Percentiles rank a stretch among this genome's conserved stretches.
Conservation (phyloP, 139 green algal genomes). For the Penium margaritaceum region DNA sequence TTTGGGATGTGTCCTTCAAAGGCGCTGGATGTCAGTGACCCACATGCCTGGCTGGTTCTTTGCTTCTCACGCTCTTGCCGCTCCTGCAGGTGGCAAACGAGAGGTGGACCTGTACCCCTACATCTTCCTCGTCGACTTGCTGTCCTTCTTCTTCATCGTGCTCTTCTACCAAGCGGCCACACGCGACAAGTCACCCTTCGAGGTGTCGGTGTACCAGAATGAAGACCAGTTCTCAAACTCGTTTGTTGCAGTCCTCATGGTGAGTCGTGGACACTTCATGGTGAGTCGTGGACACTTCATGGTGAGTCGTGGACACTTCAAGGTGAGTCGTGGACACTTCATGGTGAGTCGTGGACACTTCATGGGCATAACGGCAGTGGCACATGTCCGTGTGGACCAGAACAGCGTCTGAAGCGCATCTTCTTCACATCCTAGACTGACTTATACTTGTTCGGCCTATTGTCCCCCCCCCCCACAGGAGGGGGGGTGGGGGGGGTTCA, state of each 20-base stretch:
- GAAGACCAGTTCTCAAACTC: slow-evolving; percentile 46
- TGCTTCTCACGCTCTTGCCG: background rate
- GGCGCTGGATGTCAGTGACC: too few relatives aligned
- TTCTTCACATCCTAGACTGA: too few relatives aligned
- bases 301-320: too few relatives aligned
- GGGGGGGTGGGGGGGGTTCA: too few relatives aligned
- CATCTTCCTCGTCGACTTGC: slow-evolving; percentile 60
- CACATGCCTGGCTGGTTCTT: background rate
- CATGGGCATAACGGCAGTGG: too few relatives aligned
- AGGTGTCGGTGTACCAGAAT: slow-evolving; percentile 18
- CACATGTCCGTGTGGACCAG: too few relatives aligned
- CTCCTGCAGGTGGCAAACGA: slow-evolving; percentile 22
- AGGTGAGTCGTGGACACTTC: too few relatives aligned
- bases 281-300: too few relatives aligned
- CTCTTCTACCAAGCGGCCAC: slow-evolving; percentile 65
- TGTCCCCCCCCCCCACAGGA: too few relatives aligned
- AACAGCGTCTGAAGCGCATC: background rate
- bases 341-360: too few relatives aligned
- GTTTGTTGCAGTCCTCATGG: slow-evolving; percentile 74
- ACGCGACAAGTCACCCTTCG: slow-evolving; percentile 23
- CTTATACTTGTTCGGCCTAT: too few relatives aligned
- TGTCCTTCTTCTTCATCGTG: slow-evolving; percentile 65
- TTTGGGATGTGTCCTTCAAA: too few relatives aligned
- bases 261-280: slow-evolving; percentile 32
- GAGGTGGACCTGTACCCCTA: slow-evolving; percentile 63